Conservation (phyloP, 2,329 filamentous ascomycete species). For the Zelopaecilomyces penicillatus region DNA sequence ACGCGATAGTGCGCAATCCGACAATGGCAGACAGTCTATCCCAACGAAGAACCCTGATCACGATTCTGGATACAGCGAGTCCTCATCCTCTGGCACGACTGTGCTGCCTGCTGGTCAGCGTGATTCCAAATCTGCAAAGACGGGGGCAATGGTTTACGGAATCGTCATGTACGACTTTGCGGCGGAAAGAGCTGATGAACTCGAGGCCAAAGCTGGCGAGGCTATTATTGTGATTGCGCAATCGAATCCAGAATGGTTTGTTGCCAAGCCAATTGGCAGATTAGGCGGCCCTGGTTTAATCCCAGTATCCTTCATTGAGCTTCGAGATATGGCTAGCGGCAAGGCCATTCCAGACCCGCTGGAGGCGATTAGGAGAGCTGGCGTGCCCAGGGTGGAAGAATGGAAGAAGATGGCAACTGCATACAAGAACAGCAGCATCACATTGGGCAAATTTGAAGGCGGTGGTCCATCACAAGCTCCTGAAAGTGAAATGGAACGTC, state of each 20-base stretch:
- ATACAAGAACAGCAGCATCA: conserved; percentile 98
- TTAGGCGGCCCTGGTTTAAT: conserved; percentile 94
- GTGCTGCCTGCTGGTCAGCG: conserved; percentile 31
- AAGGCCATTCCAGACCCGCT: conserved; percentile 72
- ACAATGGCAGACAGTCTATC: conserved; percentile 40
- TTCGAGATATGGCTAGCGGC: conserved; percentile 86
- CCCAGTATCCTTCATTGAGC: conserved; percentile 93
- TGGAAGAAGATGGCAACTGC: conserved; percentile 99
- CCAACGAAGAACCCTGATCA: conserved; percentile 60
- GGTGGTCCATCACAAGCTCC: conserved; percentile 42
- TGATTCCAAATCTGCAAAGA: conserved; percentile 44
- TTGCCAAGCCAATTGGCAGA: conserved; percentile 95
- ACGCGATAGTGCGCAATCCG: conserved; percentile 72
- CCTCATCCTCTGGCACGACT: conserved; percentile 4
- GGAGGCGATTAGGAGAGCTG: conserved; percentile 78
- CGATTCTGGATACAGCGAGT: conserved; percentile 71
- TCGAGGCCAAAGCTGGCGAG: conserved; percentile 91
- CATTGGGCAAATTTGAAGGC: conserved; percentile 78
- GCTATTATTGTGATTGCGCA: conserved; percentile 98
- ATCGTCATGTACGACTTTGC: conserved; percentile 96
- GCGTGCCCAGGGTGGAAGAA: conserved; percentile 90
- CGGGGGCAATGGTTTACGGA: conserved; percentile 87
- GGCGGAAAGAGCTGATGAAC: conserved; percentile 88
- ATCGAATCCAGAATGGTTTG: conserved; percentile 98
- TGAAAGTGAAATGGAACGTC: conserved; percentile 64